Base-by-base conservation (phyloP, 805 yeast species). In the Diddensiella santjacobensis region DNA sequence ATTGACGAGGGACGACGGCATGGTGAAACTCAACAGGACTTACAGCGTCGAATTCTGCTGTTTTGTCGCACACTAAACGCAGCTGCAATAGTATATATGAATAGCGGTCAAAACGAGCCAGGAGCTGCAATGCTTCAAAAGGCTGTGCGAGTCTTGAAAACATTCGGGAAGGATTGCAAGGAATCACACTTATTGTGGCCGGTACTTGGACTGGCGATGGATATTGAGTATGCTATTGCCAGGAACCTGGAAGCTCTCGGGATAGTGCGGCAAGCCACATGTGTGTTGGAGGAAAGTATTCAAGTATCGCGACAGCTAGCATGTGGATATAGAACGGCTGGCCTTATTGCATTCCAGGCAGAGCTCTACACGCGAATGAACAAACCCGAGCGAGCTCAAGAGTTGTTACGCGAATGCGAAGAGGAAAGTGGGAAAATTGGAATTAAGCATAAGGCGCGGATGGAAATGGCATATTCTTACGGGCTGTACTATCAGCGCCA, bases 221-320 rank as follows among this genome's bases (percentile, higher is more conserved):
- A 53, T 23, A 26, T 22, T 3, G 48, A 42, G 13, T 42, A 41
- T 18, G n/a, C 6, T 4, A 35, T 48, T 20, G 51, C 58, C 11
- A 37, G 37, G 31, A 26, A 42, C 4, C 48, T 44, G 35, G 59
- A 56, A 33, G 19, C 19, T 19, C 35, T 49, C 30, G 58, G 59
- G 19, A 33, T 48, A 3, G 50, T 36, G 5, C 35, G 40, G 20
- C 46, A 43, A 36, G 48, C 58, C 4, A 17, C 4, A n/a, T 48
- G 49, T 24, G 45, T 54, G 37, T 39, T 49, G 18, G 45, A 50
- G 11, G 55, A 52, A 35, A 56, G 57, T 2, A 22, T 45, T 3
- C 46, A 50, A 29, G 24, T 52, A 1, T 52, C 54, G 10, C 36
- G 30, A 8, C 20, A 42, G n/a, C 35, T 49, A 3, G 38, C 24